These are phyloP conservation scores for Sphaerulina populicola DNA, from an alignment of 2,329 filamentous ascomycete genomes.

Conservation along the genomic window DNA sequence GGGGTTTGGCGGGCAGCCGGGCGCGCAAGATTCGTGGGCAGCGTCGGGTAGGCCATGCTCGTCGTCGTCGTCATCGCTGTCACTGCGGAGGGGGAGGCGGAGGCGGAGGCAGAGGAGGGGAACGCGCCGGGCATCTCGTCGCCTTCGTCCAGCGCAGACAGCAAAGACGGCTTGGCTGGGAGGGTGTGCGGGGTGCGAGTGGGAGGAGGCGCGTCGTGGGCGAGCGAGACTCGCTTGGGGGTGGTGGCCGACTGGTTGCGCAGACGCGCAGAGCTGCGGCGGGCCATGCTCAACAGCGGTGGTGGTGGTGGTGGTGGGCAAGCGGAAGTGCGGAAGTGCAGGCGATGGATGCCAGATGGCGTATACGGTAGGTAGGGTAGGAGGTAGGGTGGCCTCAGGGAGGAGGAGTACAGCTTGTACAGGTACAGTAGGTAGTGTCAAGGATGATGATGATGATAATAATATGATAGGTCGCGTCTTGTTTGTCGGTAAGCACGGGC, in stretches of 20 bases:
- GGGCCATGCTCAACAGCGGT: constrained; percentile 23
- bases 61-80: background rate
- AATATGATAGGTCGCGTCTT: no score
- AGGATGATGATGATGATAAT: no score
- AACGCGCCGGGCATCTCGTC: constrained; percentile 36
- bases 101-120: constrained; percentile 27
- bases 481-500: no score
- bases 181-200: constrained; percentile 29
- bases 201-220: constrained; percentile 24
- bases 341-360: no score
- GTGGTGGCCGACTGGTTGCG: constrained; percentile 23
- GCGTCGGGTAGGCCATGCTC: constrained; percentile 10
- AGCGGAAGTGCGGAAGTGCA: no score
- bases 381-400: no score
- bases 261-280: constrained; percentile 31
- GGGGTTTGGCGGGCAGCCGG: constrained; percentile 44
- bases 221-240: constrained; percentile 31
- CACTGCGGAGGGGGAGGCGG: constrained; percentile 20
- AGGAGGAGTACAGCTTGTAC: no score
- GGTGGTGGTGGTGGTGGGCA: background rate
- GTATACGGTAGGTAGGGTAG: no score
- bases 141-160: constrained; percentile 41
- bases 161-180: constrained; percentile 37
- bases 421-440: no score
- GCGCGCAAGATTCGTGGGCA: constrained; percentile 19